Base-by-base conservation (phyloP, 106 monocot genomes). In the Iris macrosiphon region DNA sequence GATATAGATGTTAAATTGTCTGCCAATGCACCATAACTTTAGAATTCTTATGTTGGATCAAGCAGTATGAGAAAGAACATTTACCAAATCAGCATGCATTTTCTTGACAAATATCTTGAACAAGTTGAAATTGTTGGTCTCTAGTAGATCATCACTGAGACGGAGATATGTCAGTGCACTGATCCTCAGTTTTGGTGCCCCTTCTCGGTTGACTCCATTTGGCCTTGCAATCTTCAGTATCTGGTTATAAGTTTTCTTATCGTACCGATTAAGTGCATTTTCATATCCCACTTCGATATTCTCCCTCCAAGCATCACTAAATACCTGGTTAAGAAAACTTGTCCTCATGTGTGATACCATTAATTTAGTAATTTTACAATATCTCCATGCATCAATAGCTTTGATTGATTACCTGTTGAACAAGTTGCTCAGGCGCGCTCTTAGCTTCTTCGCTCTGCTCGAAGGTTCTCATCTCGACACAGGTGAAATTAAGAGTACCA, bases 371-470 rank as follows among this genome's bases (percentile, higher is more conserved):
- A n/a, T n/a, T n/a, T n/a, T n/a, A n/a, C n/a, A n/a, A n/a, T n/a
- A n/a, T n/a, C n/a, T n/a, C n/a, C n/a, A n/a, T n/a, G n/a, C n/a
- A n/a, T n/a, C n/a, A n/a, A n/a, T n/a, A n/a, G n/a, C n/a, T n/a
- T n/a, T n/a, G 8, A 41, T n/a, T 41, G 2, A 12, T 46, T 38
- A 82, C 87, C 74, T 78, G 82, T 57, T 81, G 77, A 41, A 74
- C 82, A n/a, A 87, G 78, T 47, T 78, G 71, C 57, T 87, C 81
- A 4, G 87, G 82, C 4, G 45, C 87, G 47, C 66, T 66, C 42
- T 51, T 47, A 9, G 81, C 77, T 37, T 70, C 60, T 49, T 35
- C 67, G 6, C 30, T 17, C 20, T 87, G 81, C 22, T 82, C 82
- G 5, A 47, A 34, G 41, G 78, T 34, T 53, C 75, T 71, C 87